Base-by-base conservation (phyloP, 2,329 filamentous ascomycete species). In the Pleurostoma richardsiae region DNA sequence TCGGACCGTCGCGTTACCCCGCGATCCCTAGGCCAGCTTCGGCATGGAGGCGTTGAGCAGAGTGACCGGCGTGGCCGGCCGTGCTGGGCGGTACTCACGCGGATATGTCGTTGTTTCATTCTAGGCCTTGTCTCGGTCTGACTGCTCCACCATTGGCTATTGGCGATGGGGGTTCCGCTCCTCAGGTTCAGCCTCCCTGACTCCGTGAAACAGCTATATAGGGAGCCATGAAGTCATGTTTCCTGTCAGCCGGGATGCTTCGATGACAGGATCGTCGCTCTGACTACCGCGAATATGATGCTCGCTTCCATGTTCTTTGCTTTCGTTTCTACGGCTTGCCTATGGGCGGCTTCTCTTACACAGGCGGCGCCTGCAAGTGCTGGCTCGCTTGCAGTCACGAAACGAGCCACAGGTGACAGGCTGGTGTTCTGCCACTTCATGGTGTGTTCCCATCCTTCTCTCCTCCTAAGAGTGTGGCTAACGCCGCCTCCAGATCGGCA, bases 361-460 rank as follows among this genome's bases (percentile, higher is more conserved):
- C 33, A 36, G 33, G 33, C 33, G 8, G 33, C 33, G 33, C 33
- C 33, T 36, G 33, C 33, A 8, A 36, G 33, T 36, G n/a, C 33
- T n/a, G 33, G 33, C 8, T 36, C 33, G 8, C 33, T 8, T 8
- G 33, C 8, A n/a, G 33, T 36, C 8, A 8, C 33, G 8, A 36
- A n/a, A 8, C 8, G 33, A 36, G 33, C 33, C 8, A n/a, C 8
- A 2, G 44, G 43, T 8, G 46, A 49, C 39, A 43, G 46, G 6
- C 57, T 71, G 4, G 69, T 72, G 5, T 71, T 71, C 43, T 67
- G 64, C 47, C 69, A 72, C 52, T 72, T 71, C 52, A 72, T 71
- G 65, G 68, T 66, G 44, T 50, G 56, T 44, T 11, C 27, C n/a
- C 4, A 6, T 3, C 26, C 27, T n/a, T 5, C 26, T 5, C 42